These are phyloP conservation scores for Potentilla sterilis DNA, from an alignment of 306 rosid genomes.

Conservation along the genomic window DNA sequence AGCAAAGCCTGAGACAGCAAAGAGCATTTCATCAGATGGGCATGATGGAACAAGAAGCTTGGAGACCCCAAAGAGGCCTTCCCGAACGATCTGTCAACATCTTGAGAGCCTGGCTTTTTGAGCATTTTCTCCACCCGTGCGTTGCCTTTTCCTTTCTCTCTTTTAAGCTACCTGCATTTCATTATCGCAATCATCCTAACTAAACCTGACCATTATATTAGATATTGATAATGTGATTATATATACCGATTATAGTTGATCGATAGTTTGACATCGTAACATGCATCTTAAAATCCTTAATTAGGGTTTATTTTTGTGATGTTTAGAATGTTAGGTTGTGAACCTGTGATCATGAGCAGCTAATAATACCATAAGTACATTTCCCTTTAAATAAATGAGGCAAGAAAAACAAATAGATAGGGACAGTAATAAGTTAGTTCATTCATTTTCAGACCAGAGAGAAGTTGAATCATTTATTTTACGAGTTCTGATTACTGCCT, in stretches of 20 bases:
- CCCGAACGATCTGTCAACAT: constrained; percentile 98
- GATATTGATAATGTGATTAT: not conserved
- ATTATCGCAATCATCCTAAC: not conserved
- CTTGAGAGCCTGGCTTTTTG: constrained; percentile 98
- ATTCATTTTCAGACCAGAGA: not conserved
- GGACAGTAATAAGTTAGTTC: not conserved
- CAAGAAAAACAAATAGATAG: not conserved
- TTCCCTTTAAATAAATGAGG: not conserved
- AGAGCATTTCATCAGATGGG: constrained; percentile 96
- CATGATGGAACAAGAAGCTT: constrained; percentile 98
- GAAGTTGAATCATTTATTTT: not conserved
- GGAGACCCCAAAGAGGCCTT: constrained; percentile 98
- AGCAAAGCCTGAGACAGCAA: constrained; percentile 87
- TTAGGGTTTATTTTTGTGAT: not conserved
- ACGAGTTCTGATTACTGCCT: constrained; percentile 13
- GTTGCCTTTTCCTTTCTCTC: constrained; percentile 20
- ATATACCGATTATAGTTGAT: not conserved
- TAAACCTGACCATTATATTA: not conserved
- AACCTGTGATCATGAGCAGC: not conserved
- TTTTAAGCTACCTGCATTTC: not conserved
- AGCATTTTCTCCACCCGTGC: constrained; percentile 99
- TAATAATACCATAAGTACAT: not conserved
- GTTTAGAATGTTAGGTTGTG: not conserved
- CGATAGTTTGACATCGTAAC: not conserved
- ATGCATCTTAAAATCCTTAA: not conserved